Percentiles rank a stretch among this genome's conserved stretches.
Evolutionary conservation across 495 filamentous ascomycete species (phyloP).

Genomic region (Aspergillus ellipticus): DNA sequence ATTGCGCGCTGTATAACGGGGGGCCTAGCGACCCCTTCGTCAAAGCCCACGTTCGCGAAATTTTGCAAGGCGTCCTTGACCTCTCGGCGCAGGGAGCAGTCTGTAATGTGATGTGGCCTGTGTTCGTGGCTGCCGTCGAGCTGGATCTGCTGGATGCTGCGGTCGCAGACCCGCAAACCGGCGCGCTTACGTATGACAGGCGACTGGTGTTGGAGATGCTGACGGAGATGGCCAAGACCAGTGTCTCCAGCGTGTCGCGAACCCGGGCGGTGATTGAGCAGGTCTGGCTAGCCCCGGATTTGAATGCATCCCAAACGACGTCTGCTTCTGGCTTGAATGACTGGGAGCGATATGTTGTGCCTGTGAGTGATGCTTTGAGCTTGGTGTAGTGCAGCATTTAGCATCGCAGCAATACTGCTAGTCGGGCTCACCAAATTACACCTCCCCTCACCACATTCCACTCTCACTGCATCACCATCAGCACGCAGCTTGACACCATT

Average conservation of each 20-base stretch:
- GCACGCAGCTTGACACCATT: too few species aligned
- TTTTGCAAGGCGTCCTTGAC: slow-evolving; percentile 7
- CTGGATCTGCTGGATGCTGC: slow-evolving; percentile 16
- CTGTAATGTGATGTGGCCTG: slow-evolving; percentile 13
- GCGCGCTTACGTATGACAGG: slow-evolving; percentile 2
- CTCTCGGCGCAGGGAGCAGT: slow-evolving; percentile 5
- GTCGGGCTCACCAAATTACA: too few species aligned
- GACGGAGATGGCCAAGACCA: slow-evolving; percentile 10
- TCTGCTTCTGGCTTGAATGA: slow-evolving; percentile 14
- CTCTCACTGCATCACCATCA: too few species aligned
- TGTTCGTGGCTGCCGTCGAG: slow-evolving; percentile 23
- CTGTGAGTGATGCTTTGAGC: slow-evolving; percentile 13
- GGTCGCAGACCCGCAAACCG: slow-evolving; percentile 1
- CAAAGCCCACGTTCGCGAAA: neutral
- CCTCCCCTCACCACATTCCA: too few species aligned
- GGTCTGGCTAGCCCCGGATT: slow-evolving; percentile 17
- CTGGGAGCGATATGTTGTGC: slow-evolving; percentile 14
- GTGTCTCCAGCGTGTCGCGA: slow-evolving; percentile 16
- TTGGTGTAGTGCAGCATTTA: too few species aligned
- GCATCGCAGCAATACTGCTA: too few species aligned
- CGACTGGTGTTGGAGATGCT: slow-evolving; percentile 10
- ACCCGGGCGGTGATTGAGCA: slow-evolving; percentile 16
- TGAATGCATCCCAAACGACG: too few species aligned
- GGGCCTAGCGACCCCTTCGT: slow-evolving; percentile 5
- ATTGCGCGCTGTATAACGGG: slow-evolving; percentile 19